These are phyloP conservation scores for Leishmania gerbilli DNA, from an alignment of 208 protist genomes.

Conservation along the genomic window DNA sequence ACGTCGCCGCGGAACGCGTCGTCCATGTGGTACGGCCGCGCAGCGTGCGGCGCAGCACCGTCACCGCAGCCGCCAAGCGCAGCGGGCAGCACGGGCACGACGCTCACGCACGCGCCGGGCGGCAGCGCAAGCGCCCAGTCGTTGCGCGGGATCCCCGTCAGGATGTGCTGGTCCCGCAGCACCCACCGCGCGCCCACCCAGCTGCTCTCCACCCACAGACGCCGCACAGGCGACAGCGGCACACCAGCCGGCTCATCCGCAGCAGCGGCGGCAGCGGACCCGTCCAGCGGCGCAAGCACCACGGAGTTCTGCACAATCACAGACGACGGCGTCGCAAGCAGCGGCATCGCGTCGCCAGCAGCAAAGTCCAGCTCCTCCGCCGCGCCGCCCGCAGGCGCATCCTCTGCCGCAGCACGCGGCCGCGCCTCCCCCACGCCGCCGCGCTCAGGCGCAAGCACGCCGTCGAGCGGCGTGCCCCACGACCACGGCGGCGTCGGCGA, in stretches of 20 bases:
- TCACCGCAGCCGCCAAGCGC: not conserved
- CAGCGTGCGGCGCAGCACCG: constrained; percentile 18
- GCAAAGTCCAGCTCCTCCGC: constrained; percentile 14
- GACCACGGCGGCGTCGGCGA: constrained; percentile 27
- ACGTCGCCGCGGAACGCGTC: constrained; percentile 42
- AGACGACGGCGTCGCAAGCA: constrained; percentile 31
- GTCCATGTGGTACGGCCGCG: constrained; percentile 46
- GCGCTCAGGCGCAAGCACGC: constrained; percentile 20
- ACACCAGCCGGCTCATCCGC: not conserved
- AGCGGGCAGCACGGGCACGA: constrained; percentile 31
- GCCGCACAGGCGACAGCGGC: constrained; percentile 1
- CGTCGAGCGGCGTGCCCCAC: constrained; percentile 27
- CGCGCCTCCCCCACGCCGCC: not conserved
- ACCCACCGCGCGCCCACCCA: constrained; percentile 32
- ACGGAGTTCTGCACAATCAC: constrained; percentile 33
- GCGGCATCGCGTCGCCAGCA: constrained; percentile 28
- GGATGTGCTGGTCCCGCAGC: constrained; percentile 32
- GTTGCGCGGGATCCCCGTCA: constrained; percentile 50
- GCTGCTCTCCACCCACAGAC: constrained; percentile 57
- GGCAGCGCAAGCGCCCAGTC: constrained; percentile 45
- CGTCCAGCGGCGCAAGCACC: constrained; percentile 26
- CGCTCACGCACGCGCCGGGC: constrained; percentile 29
- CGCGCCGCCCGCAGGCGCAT: not conserved
- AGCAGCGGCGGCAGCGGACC: constrained; percentile 5
- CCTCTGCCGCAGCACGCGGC: not conserved